phyloP scores from a whole-genome alignment of 805 yeast species.

The Cyberlindnera galapagoensis region DNA sequence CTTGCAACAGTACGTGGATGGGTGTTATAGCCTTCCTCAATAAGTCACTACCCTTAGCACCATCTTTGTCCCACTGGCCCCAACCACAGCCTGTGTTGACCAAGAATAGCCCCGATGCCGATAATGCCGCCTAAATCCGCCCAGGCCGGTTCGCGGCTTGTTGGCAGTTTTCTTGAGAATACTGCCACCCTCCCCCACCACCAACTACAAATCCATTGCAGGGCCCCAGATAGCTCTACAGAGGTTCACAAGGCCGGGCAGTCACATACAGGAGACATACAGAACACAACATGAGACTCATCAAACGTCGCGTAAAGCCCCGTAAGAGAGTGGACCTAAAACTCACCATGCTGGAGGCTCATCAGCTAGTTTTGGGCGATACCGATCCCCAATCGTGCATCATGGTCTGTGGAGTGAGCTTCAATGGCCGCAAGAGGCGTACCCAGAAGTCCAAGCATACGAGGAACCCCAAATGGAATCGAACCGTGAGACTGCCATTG shows the following conservation, averaged over 20 bases:
- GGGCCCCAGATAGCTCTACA: no score
- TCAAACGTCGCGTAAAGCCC: conserved; percentile 4
- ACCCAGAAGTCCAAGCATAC: conserved; percentile 18
- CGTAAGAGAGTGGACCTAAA: conserved; percentile 13
- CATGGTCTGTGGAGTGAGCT: conserved; percentile 21
- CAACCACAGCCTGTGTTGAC: no score
- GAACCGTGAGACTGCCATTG: conserved; percentile 13
- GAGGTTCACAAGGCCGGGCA: no score
- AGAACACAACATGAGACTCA: conserved; percentile 9
- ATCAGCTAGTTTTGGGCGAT: conserved; percentile 17
- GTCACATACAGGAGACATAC: neutral
- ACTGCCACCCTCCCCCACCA: no score
- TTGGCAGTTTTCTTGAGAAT: conserved; percentile 1
- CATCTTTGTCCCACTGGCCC: no score
- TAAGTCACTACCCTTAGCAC: no score
- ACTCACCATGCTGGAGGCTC: conserved; percentile 18
- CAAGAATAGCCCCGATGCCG: no score
- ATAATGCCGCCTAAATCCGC: no score
- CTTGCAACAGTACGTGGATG: no score
- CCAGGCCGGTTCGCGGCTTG: neutral
- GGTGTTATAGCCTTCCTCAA: no score
- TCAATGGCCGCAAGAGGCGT: conserved; percentile 17
- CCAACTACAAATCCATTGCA: no score
- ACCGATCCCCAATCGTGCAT: conserved; percentile 10
- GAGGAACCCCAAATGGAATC: conserved; percentile 21